Conservation (phyloP, 768 basidiomycete species). For the Butyriboletus loyo region DNA sequence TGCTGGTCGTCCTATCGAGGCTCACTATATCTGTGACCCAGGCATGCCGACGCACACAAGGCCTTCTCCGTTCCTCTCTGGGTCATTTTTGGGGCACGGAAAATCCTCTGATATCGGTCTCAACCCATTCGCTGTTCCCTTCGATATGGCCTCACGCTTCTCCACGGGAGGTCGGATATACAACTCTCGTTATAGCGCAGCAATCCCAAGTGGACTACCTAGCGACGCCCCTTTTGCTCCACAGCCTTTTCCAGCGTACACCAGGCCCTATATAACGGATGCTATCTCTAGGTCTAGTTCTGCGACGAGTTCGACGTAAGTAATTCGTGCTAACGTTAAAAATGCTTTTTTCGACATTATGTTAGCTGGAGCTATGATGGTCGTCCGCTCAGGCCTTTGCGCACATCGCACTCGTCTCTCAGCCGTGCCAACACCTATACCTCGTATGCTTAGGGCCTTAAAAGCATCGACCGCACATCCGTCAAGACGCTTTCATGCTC, state of each 20-base stretch:
- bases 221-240: slow-evolving; percentile 25
- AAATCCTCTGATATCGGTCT: slow-evolving; percentile 24
- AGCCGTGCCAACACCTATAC: slow-evolving; percentile 16
- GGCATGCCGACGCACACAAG: slow-evolving; percentile 2
- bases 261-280: slow-evolving; percentile 17
- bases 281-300: slow-evolving; percentile 33
- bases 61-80: slow-evolving; percentile 7
- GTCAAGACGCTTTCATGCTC: slow-evolving; percentile 22
- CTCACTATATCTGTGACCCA: slow-evolving; percentile 34
- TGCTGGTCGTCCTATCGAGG: slow-evolving; percentile 42
- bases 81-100: slow-evolving; percentile 6
- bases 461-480: too few species aligned
- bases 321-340: background rate
- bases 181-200: slow-evolving; percentile 2
- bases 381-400: slow-evolving; percentile 17
- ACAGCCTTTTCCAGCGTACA: slow-evolving; percentile 18
- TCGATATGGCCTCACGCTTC: slow-evolving; percentile 19
- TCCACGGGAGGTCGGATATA: slow-evolving; percentile 1
- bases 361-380: slow-evolving; percentile 31
- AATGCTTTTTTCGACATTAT: slow-evolving; percentile 2
- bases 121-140: slow-evolving; percentile 34
- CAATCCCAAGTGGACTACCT: slow-evolving; percentile 17
- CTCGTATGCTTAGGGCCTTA: slow-evolving; percentile 25
- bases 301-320: slow-evolving; percentile 33
- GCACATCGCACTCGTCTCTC: slow-evolving; percentile 11